Conservation (phyloP, 2,329 filamentous ascomycete genomes). For the Penicillium brasilianum region DNA sequence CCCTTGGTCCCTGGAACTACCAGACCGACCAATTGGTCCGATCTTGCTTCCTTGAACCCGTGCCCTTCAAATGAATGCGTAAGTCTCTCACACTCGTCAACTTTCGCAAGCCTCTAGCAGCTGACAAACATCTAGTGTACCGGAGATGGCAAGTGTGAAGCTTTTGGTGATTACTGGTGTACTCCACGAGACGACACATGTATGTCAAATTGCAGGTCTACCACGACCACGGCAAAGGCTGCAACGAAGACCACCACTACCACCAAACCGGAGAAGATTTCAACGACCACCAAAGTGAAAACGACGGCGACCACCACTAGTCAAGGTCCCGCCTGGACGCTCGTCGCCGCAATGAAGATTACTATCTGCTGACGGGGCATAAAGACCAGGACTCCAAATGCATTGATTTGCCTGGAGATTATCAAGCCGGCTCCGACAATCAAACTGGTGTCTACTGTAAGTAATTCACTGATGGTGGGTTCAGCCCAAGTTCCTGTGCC, state of each 20-base stretch:
- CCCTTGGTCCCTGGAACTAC: conserved; percentile 51
- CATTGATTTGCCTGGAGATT: conserved; percentile 3
- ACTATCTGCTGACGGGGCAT: conserved; percentile 12
- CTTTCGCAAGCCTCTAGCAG: neutral
- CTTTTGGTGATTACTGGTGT: neutral
- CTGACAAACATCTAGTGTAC: conserved; percentile 1
- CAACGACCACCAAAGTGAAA: neutral
- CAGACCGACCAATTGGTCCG: conserved; percentile 37
- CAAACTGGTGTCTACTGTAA: conserved; percentile 5
- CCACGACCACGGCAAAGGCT: neutral
- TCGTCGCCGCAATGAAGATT: conserved; percentile 14
- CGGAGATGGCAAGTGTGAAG: neutral
- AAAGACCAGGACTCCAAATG: conserved; percentile 1
- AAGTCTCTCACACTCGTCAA: conserved; percentile 1
- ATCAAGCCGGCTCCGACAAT: neutral
- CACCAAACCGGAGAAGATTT: neutral
- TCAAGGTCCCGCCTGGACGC: conserved; percentile 6
- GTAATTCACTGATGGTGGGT: conserved; percentile 9
- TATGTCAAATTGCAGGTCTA: conserved; percentile 14
- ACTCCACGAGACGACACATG: conserved; percentile 4
- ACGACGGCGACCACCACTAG: neutral
- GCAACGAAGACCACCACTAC: conserved; percentile 1
- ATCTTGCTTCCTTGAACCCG: conserved; percentile 25
- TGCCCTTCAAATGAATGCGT: conserved; percentile 22
- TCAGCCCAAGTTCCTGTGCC: neutral